These are phyloP conservation scores for Crucihimalaya himalaica DNA, from an alignment of 345 rosid genomes.

Conservation along the genomic window DNA sequence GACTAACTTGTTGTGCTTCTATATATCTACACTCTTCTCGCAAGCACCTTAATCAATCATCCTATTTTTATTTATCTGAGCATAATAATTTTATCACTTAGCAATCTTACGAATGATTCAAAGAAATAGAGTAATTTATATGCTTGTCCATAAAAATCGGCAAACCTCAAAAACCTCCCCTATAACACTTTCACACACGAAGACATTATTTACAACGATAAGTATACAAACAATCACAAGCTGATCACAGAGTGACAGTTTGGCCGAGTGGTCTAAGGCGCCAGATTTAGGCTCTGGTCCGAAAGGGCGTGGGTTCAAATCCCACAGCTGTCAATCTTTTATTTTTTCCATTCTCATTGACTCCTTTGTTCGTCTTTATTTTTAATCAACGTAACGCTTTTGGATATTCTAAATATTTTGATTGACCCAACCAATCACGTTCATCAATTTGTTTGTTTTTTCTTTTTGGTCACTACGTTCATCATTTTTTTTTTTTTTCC, in stretches of 20 bases:
- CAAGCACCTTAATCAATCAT: not conserved
- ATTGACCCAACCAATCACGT: not conserved
- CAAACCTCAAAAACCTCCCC: not conserved
- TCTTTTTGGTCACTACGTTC: too few species aligned
- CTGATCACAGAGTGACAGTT: constrained; percentile 49
- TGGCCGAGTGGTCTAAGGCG: constrained; percentile 99
- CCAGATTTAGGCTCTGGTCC: constrained; percentile 99
- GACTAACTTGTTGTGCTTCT: not conserved
- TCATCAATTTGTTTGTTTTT: too few species aligned
- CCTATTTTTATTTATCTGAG: too few species aligned
- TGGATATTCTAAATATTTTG: not conserved
- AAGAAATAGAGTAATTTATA: not conserved
- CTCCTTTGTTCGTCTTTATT: not conserved
- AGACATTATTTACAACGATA: too few species aligned
- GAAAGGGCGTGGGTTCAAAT: constrained; percentile 99
- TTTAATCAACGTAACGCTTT: not conserved
- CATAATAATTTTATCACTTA: not conserved
- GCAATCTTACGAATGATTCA: not conserved
- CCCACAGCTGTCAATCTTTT: constrained; percentile 81
- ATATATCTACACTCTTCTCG: too few species aligned
- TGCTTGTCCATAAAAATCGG: not conserved
- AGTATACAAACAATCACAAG: not conserved
- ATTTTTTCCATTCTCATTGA: not conserved
- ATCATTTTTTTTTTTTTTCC: too few species aligned
- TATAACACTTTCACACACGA: too few species aligned